phyloP scores from a whole-genome alignment of 805 yeast species.

The Schwanniomyces vanrijiae region DNA sequence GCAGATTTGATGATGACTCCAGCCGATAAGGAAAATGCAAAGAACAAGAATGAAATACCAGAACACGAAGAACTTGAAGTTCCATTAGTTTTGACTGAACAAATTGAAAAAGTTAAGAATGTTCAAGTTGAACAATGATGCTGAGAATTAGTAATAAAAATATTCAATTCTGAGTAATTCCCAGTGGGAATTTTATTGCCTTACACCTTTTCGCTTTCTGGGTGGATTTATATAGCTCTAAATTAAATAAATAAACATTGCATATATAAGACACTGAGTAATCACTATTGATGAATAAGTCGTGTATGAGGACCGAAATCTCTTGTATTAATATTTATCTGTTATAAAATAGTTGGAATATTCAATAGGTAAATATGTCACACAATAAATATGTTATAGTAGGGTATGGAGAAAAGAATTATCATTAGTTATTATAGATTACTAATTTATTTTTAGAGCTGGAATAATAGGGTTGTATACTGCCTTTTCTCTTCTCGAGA shows the following conservation, averaged over 20 bases:
- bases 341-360: too few species aligned
- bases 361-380: background rate
- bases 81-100: slow-evolving; percentile 47
- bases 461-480: slow-evolving; percentile 7
- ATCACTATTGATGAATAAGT: too few species aligned
- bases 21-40: slow-evolving; percentile 24
- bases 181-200: background rate
- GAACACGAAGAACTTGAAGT: slow-evolving; percentile 51
- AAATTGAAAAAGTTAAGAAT: slow-evolving; percentile 37
- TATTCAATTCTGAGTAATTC: background rate
- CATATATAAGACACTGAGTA: too few species aligned
- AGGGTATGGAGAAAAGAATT: background rate
- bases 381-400: background rate
- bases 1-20: slow-evolving; percentile 48
- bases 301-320: too few species aligned
- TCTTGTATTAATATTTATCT: too few species aligned
- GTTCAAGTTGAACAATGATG: slow-evolving; percentile 18
- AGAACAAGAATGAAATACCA: slow-evolving; percentile 16
- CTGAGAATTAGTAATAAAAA: background rate
- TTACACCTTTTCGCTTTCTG: background rate
- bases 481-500: slow-evolving; percentile 2
- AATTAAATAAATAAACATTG: background rate
- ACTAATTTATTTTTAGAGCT: background rate
- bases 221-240: background rate
- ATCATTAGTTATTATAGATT: background rate